phyloP scores from a whole-genome alignment of 1,139 yeast species.

The Meyerozyma elateridarum region DNA sequence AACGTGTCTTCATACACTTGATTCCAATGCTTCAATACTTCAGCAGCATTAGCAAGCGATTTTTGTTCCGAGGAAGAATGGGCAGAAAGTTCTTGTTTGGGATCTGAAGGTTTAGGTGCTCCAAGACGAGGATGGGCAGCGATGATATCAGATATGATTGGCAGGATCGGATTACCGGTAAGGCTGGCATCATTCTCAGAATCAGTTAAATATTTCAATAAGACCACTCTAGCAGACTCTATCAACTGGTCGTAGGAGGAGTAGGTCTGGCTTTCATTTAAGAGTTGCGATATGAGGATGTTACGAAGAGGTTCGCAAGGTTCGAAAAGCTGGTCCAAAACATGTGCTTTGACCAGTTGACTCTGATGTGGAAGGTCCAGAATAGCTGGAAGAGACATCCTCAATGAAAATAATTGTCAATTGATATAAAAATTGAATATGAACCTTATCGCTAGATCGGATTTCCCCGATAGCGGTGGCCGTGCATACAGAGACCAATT shows the following conservation, averaged over 20 bases:
- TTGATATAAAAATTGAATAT: too few species aligned
- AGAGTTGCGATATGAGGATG: slow-evolving; percentile 35
- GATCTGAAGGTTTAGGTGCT: slow-evolving; percentile 38
- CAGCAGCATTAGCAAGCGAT: slow-evolving; percentile 45
- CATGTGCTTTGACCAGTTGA: slow-evolving; percentile 21
- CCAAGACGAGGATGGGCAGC: slow-evolving; percentile 93
- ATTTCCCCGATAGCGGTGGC: too few species aligned
- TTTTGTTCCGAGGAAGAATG: slow-evolving; percentile 74
- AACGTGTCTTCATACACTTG: slow-evolving; percentile 59
- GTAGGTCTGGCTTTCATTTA: slow-evolving; percentile 10
- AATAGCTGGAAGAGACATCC: too few species aligned
- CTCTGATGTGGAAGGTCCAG: too few species aligned
- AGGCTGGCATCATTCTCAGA: slow-evolving; percentile 18
- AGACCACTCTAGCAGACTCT: slow-evolving; percentile 38
- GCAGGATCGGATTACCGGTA: slow-evolving; percentile 18
- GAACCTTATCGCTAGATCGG: too few species aligned
- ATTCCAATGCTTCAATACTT: slow-evolving; percentile 49
- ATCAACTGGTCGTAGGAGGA: slow-evolving; percentile 46
- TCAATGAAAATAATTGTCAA: too few species aligned
- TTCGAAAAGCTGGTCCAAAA: slow-evolving; percentile 59
- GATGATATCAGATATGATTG: slow-evolving; percentile 46
- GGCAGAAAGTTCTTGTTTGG: slow-evolving; percentile 44
- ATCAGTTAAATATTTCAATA: slow-evolving; percentile 29
- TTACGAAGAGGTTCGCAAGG: slow-evolving; percentile 53
- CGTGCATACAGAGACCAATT: too few species aligned